phyloP scores from a whole-genome alignment of 345 rosid genomes.

The Hypericum perforatum region DNA sequence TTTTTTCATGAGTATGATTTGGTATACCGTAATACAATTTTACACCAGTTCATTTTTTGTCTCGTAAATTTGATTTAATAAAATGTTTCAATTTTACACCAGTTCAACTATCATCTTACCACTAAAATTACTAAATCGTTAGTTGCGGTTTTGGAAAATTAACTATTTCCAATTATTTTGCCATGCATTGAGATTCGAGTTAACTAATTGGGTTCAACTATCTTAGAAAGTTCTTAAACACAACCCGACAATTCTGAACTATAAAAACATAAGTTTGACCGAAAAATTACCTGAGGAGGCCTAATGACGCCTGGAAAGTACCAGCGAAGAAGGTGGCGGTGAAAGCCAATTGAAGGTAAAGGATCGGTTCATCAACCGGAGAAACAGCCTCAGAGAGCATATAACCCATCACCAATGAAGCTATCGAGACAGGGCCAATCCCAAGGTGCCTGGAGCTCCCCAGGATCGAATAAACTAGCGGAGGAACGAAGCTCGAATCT shows the following conservation, averaged over 20 bases:
- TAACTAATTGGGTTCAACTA: too few species aligned
- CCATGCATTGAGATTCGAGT: too few species aligned
- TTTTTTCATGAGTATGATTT: too few species aligned
- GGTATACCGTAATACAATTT: too few species aligned
- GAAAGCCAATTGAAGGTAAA: constrained; percentile 78
- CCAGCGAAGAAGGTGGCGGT: constrained; percentile 98
- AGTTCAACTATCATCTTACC: too few species aligned
- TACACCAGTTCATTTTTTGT: too few species aligned
- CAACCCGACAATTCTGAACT: background rate
- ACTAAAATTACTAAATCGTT: too few species aligned
- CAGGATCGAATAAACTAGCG: constrained; percentile 68
- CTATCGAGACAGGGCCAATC: constrained; percentile 95
- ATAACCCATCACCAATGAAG: constrained; percentile 94
- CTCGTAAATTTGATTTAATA: too few species aligned
- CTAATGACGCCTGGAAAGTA: constrained; percentile 80
- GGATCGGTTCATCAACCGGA: constrained; percentile 43
- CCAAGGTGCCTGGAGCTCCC: constrained; percentile 93
- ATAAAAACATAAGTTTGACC: background rate
- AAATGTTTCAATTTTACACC: too few species aligned
- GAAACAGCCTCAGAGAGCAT: constrained; percentile 80
- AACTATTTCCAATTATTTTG: too few species aligned
- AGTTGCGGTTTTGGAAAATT: too few species aligned
- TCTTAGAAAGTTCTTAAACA: background rate
- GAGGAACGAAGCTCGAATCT: constrained; percentile 99
- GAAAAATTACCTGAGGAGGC: constrained; percentile 55